phyloP scores from a whole-genome alignment of 352 stramenopile species.

The Lagenidium sp. region DNA sequence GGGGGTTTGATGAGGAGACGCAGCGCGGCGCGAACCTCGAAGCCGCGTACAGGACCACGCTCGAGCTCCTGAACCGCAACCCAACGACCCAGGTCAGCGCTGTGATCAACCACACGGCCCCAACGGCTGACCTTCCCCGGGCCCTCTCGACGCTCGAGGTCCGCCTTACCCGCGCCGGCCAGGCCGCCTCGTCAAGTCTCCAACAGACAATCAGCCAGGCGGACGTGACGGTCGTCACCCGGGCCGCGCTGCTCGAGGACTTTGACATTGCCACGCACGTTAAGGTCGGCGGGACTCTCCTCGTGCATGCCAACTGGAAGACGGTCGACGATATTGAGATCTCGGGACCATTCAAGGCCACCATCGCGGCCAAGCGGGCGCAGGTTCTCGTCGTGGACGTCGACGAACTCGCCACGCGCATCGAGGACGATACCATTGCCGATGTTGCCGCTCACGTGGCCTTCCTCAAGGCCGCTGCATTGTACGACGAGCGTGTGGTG shows the following conservation, averaged over 20 bases:
- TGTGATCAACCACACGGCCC: slow-evolving; percentile 44
- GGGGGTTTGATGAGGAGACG: slow-evolving; percentile 60
- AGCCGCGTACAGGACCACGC: slow-evolving; percentile 25
- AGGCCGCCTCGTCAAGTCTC: slow-evolving; percentile 10
- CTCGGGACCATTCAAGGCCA: slow-evolving; percentile 36
- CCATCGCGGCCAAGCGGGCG: slow-evolving; percentile 38
- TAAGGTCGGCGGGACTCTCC: slow-evolving; percentile 40
- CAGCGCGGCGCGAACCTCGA: slow-evolving; percentile 24
- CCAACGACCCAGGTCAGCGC: slow-evolving; percentile 51
- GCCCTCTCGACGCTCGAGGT: slow-evolving; percentile 48
- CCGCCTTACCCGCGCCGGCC: slow-evolving; percentile 34
- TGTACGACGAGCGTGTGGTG: slow-evolving; percentile 54
- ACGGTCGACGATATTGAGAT: slow-evolving; percentile 55
- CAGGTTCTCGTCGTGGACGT: slow-evolving; percentile 45
- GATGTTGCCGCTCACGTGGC: slow-evolving; percentile 36
- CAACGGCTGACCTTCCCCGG: slow-evolving; percentile 8
- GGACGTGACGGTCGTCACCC: slow-evolving; percentile 51
- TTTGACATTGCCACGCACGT: slow-evolving; percentile 45
- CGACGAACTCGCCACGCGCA: slow-evolving; percentile 34
- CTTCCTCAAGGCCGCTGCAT: slow-evolving; percentile 45
- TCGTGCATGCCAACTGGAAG: slow-evolving; percentile 55
- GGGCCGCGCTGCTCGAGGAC: slow-evolving; percentile 28
- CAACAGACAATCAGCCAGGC: slow-evolving; percentile 44
- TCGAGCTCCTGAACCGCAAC: slow-evolving; percentile 54
- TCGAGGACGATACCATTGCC: slow-evolving; percentile 41